phyloP scores from a whole-genome alignment of 2,329 filamentous ascomycete genomes.

The Cladorrhinum sp. region DNA sequence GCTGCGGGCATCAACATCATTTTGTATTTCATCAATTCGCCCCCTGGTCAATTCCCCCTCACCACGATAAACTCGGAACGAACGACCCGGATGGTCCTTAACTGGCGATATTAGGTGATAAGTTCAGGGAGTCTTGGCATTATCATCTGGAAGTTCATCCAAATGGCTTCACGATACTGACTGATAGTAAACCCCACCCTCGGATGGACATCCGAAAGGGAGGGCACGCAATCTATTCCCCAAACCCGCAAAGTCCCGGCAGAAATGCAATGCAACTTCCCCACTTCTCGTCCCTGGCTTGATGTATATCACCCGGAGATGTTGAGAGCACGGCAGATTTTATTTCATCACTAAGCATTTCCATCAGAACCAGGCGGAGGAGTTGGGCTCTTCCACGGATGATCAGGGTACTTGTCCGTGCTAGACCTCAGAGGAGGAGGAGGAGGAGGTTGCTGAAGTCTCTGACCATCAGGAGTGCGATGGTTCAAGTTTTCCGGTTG shows the following conservation, averaged over 20 bases:
- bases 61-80: neutral
- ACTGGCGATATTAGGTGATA: neutral
- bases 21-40: neutral
- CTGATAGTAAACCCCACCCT: neutral
- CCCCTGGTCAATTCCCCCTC: neutral
- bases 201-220: conserved; percentile 10
- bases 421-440: neutral
- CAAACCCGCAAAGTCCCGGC: too few relatives aligned
- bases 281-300: neutral
- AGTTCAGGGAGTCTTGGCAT: neutral
- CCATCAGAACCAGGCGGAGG: neutral
- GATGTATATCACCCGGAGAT: neutral
- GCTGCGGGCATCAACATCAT: neutral
- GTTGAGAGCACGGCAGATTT: neutral
- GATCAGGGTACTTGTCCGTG: neutral
- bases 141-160: conserved; percentile 1
- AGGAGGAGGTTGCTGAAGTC: too few relatives aligned
- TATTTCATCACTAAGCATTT: neutral
- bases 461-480: too few relatives aligned
- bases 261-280: neutral
- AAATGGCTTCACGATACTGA: conserved; percentile 1
- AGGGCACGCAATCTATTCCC: conserved; percentile 2
- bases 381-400: neutral
- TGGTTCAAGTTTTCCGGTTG: too few relatives aligned
- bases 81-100: neutral